Conservation (phyloP, 352 stramenopile genomes). For the Phytophthora niederhauseri region DNA sequence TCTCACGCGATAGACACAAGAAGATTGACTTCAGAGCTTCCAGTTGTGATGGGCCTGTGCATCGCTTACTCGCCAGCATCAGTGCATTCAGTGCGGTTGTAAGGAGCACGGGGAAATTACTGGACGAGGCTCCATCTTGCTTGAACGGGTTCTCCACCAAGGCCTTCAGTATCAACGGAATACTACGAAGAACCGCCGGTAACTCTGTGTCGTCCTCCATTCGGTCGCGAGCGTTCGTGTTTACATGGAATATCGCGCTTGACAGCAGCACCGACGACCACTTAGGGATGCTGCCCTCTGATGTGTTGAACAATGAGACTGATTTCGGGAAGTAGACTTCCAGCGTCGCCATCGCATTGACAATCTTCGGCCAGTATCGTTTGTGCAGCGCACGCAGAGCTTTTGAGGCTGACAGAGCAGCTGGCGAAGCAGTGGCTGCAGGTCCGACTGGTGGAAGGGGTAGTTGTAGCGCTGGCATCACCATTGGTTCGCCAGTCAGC, state of each 20-base stretch:
- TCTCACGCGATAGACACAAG: constrained; percentile 46
- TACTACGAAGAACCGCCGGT: constrained; percentile 39
- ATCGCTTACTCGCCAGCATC: constrained; percentile 46
- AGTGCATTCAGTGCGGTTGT: constrained; percentile 41
- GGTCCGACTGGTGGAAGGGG: constrained; percentile 26
- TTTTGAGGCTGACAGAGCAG: constrained; percentile 21
- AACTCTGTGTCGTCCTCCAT: constrained; percentile 46
- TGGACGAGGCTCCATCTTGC: constrained; percentile 15
- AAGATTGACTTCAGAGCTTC: constrained; percentile 52
- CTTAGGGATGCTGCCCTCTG: constrained; percentile 23
- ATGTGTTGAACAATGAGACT: constrained; percentile 13
- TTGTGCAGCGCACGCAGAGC: constrained; percentile 48
- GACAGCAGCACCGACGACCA: constrained; percentile 42
- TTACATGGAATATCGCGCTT: constrained; percentile 53
- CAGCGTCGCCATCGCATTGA: constrained; percentile 45
- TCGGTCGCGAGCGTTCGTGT: constrained; percentile 46
- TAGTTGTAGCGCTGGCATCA: constrained; percentile 44
- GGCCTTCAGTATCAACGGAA: constrained; percentile 43
- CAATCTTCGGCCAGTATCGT: constrained; percentile 63
- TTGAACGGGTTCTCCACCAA: constrained; percentile 17
- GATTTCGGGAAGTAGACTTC: constrained; percentile 41
- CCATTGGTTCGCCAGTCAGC: constrained; percentile 18
- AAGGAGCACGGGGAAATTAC: constrained; percentile 33
- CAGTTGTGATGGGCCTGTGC: constrained; percentile 36
- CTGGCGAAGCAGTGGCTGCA: constrained; percentile 10